A percentile compares a stretch with the other conserved stretches of the same genome.
Conservation (phyloP, 805 yeast species). For the Schizosaccharomyces octosporus region DNA sequence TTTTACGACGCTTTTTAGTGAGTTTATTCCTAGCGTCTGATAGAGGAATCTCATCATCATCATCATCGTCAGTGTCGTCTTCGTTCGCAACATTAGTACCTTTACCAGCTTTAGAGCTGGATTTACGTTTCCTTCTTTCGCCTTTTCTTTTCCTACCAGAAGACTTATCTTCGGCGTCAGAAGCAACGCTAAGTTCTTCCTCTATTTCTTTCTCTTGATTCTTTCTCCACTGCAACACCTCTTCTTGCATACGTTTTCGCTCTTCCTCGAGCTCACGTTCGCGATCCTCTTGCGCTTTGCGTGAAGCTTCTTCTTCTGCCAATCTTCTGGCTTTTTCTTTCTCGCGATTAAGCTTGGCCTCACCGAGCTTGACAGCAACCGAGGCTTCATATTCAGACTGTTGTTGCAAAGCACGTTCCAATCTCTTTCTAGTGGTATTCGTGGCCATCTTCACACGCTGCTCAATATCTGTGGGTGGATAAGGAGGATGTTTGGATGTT, state of each 20-base stretch:
- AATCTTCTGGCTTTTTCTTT: constrained; percentile 23
- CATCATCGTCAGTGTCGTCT: neutral
- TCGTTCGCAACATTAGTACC: neutral
- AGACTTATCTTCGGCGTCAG: neutral
- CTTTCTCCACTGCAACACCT: constrained; percentile 7
- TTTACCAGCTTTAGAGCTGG: neutral
- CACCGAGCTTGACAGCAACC: constrained; percentile 36
- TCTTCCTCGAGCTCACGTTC: constrained; percentile 12
- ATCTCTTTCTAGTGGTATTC: constrained; percentile 44
- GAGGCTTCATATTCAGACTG: constrained; percentile 42
- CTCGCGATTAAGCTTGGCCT: constrained; percentile 43
- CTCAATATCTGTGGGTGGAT: constrained; percentile 52
- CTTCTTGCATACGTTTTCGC: constrained; percentile 11
- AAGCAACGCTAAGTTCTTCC: neutral
- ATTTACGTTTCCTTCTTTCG: neutral
- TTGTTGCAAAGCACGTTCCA: constrained; percentile 44
- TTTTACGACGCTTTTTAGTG: neutral
- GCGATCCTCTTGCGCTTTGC: constrained; percentile 11
- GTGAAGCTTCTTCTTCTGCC: constrained; percentile 12
- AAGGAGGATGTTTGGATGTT: constrained; percentile 41
- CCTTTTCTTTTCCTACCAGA: neutral
- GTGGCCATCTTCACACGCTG: constrained; percentile 73
- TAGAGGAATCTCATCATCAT: neutral
- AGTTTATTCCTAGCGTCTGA: neutral
- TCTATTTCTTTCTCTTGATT: constrained; percentile 7